Evolutionary conservation across 305 asterid species (phyloP), one percentile per base, ranked within the genome.

Genomic region (Fraxinus xanthoxyloides): DNA sequence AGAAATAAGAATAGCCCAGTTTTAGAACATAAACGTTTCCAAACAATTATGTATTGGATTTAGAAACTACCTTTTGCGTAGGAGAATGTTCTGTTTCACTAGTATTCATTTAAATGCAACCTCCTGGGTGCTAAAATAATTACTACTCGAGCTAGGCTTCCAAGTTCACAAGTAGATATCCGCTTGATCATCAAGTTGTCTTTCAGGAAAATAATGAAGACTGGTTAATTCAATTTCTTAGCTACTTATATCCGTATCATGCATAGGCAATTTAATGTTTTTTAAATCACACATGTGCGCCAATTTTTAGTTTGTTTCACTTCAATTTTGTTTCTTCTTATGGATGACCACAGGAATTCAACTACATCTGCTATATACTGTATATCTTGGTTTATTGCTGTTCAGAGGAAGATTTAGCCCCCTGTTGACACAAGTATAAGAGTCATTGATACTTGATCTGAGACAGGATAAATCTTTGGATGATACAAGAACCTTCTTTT

Each of bases 311-410:
- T 31, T 13, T 31, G 40, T 15, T 70, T 70, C 15, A 31, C 12
- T 70, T 30, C 75, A 70, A 70, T 70, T 31, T 30, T 70, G 21
- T 70, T 12, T 6, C 40, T 31, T 67, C 38, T 5, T 70, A 30
- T 70, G 75, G 75, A 70, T 70, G 75, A 30, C 9, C 9, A 19
- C 61, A 86, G 87, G 84, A 76, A 54, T 43, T 78, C 38, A 43
- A 19, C 76, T 9, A 67, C 35, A 70, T 80, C 77, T 10, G 46
- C 32, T 13, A 9, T 30, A 30, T 78, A n/a, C 12, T 21, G 30
- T 5, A 21, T 43, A 63, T 59, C 51, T 35, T 75, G 79, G n/a
- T 26, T 73, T 5, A 61, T 70, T 30, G 77, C 32, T 43, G 67
- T 81, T 28, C 61, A 12, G 59, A 59, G 76, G 76, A 76, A 80